These are phyloP conservation scores for Dactylellina haptotyla DNA, from an alignment of 2,329 filamentous ascomycete species.

Conservation along the genomic window DNA sequence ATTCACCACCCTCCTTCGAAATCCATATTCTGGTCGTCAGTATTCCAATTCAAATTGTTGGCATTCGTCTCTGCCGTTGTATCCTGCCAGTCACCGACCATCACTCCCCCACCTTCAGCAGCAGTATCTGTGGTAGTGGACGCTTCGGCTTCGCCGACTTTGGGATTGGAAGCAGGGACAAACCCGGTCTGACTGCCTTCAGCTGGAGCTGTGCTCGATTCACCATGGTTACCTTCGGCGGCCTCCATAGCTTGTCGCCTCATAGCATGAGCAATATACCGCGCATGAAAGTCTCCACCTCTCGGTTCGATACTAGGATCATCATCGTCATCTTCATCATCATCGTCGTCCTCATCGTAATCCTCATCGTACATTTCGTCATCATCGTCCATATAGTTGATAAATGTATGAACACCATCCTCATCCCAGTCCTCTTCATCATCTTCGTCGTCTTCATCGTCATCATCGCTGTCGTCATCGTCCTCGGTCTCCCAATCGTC, in stretches of 20 bases:
- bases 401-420: slow-evolving; percentile 6
- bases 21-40: slow-evolving; percentile 1
- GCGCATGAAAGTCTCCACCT: neutral
- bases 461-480: slow-evolving; percentile 48
- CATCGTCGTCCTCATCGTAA: slow-evolving; percentile 46
- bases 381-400: slow-evolving; percentile 33
- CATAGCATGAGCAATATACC: neutral
- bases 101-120: too few relatives aligned
- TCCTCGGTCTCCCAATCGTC: slow-evolving; percentile 33
- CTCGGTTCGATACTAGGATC: slow-evolving; percentile 14
- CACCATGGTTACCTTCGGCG: too few relatives aligned
- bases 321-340: slow-evolving; percentile 6
- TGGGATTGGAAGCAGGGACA: too few relatives aligned
- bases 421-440: slow-evolving; percentile 31
- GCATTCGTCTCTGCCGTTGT: neutral
- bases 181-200: too few relatives aligned
- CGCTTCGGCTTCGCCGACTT: too few relatives aligned
- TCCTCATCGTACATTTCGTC: slow-evolving; percentile 16
- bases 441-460: slow-evolving; percentile 37
- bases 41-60: neutral
- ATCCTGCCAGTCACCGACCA: neutral
- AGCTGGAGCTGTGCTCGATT: too few relatives aligned
- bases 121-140: too few relatives aligned
- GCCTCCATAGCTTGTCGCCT: too few relatives aligned
- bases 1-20: slow-evolving; percentile 15